These are phyloP conservation scores for Margaritispora aquatica DNA, from an alignment of 495 filamentous ascomycete species.

Conservation along the genomic window DNA sequence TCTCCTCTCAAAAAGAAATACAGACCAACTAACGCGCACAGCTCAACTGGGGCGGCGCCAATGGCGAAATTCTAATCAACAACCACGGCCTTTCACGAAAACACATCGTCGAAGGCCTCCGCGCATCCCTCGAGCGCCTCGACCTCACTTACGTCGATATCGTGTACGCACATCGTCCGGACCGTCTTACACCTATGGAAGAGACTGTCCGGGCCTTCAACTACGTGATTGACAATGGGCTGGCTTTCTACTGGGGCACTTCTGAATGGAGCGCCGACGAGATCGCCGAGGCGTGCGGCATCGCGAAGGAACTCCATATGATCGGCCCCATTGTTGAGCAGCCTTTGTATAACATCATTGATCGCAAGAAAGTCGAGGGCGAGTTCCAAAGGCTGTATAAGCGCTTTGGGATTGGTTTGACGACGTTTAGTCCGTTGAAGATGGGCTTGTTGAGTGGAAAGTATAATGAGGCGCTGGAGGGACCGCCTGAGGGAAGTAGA, in stretches of 20 bases:
- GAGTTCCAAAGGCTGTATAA: slow-evolving; percentile 63
- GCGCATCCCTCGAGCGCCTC: slow-evolving; percentile 53
- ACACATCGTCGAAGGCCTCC: slow-evolving; percentile 64
- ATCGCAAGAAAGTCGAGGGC: slow-evolving; percentile 66
- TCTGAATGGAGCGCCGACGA: slow-evolving; percentile 50
- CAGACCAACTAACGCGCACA: slow-evolving; percentile 25
- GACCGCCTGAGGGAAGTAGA: slow-evolving; percentile 40
- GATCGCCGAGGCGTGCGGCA: slow-evolving; percentile 52
- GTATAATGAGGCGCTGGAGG: slow-evolving; percentile 59
- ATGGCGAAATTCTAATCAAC: slow-evolving; percentile 46
- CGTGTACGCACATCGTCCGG: slow-evolving; percentile 69
- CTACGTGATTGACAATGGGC: slow-evolving; percentile 48
- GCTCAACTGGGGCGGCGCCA: slow-evolving; percentile 53
- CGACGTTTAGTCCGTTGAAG: slow-evolving; percentile 64
- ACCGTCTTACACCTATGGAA: slow-evolving; percentile 68
- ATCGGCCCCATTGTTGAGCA: slow-evolving; percentile 47
- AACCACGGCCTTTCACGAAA: slow-evolving; percentile 60
- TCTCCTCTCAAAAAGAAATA: not conserved
- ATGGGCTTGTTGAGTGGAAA: slow-evolving; percentile 70
- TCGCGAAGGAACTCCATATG: slow-evolving; percentile 5
- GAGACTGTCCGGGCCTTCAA: slow-evolving; percentile 72
- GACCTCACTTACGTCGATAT: slow-evolving; percentile 65
- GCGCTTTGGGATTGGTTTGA: slow-evolving; percentile 59
- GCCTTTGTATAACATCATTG: slow-evolving; percentile 75
- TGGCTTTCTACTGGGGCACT: slow-evolving; percentile 42